Conservation (phyloP, 495 filamentous ascomycete genomes). For the Cercophora sp. region DNA sequence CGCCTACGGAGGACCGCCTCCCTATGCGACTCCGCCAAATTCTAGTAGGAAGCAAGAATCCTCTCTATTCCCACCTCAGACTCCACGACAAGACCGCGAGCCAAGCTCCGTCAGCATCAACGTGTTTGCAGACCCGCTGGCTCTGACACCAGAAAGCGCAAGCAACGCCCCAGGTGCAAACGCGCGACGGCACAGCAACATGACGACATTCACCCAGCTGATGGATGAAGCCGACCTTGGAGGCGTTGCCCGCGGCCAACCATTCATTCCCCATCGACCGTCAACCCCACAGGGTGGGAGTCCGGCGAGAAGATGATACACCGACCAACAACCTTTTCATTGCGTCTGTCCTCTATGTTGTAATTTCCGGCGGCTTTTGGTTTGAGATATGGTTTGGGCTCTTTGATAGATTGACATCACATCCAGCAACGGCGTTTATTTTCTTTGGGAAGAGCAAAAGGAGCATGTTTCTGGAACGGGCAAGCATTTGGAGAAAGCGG, state of each 20-base stretch:
- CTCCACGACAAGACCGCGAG: slow-evolving; percentile 37
- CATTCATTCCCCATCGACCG: slow-evolving; percentile 27
- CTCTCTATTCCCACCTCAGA: slow-evolving; percentile 18
- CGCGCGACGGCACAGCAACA: slow-evolving; percentile 18
- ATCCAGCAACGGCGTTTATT: slow-evolving; percentile 1
- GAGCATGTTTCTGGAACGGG: background rate
- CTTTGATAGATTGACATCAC: slow-evolving; percentile 1
- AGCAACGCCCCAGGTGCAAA: slow-evolving; percentile 3
- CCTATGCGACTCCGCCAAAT: background rate
- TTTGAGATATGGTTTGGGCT: background rate
- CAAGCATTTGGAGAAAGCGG: background rate
- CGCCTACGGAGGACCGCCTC: slow-evolving; percentile 21
- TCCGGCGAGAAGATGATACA: background rate
- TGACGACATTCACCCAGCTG: slow-evolving; percentile 64
- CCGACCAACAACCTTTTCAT: no score
- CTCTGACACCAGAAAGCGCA: slow-evolving; percentile 27
- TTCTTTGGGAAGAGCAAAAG: background rate
- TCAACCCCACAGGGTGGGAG: background rate
- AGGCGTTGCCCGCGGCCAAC: slow-evolving; percentile 44
- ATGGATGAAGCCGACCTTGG: slow-evolving; percentile 52
- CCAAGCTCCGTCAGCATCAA: slow-evolving; percentile 63
- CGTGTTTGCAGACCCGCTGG: slow-evolving; percentile 62
- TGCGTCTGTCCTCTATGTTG: no score
- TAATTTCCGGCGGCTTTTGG: no score
- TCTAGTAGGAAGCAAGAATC: slow-evolving; percentile 6